Evolutionary conservation across 768 basidiomycete species (phyloP).

Genomic region (Hypholoma fasciculare): DNA sequence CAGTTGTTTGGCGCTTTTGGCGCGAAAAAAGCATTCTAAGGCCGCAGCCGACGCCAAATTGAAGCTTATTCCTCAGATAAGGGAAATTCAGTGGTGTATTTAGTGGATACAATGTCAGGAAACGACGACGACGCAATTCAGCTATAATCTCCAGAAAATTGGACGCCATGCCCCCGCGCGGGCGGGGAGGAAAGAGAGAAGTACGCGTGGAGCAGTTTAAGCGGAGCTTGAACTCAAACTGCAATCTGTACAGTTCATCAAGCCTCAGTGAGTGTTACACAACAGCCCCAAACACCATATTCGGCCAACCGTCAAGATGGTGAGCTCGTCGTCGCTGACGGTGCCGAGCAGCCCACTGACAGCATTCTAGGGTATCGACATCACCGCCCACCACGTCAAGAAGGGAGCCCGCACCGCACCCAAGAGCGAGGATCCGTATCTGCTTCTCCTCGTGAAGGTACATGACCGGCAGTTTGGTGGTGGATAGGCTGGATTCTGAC

Average conservation of each 20-base stretch:
- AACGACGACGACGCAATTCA: not conserved
- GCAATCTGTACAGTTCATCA: slow-evolving; percentile 65
- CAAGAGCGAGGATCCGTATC: slow-evolving; percentile 99
- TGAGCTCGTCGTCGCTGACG: slow-evolving; percentile 55
- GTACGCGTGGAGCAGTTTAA: slow-evolving; percentile 19
- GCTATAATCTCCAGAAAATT: not conserved
- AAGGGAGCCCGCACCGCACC: slow-evolving; percentile 93
- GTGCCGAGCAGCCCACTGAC: slow-evolving; percentile 23
- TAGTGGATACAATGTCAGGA: not conserved
- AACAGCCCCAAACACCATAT: slow-evolving; percentile 50
- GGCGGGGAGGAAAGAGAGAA: slow-evolving; percentile 1
- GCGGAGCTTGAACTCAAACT: slow-evolving; percentile 46
- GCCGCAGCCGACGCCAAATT: not conserved
- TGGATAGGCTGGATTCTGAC: not conserved
- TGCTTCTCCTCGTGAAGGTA: slow-evolving; percentile 97
- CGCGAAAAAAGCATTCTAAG: slow-evolving; percentile 6
- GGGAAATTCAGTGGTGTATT: not conserved
- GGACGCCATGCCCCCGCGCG: not conserved
- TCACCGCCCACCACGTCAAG: slow-evolving; percentile 97
- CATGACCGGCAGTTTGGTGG: slow-evolving; percentile 7
- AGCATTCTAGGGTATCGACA: slow-evolving; percentile 85
- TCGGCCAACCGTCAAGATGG: slow-evolving; percentile 77
- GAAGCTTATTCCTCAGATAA: not conserved
- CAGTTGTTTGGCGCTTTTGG: slow-evolving; percentile 46
- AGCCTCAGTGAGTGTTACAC: slow-evolving; percentile 45